Conservation (phyloP, 2,329 filamentous ascomycete species). For the Xylariaceae sp. region DNA sequence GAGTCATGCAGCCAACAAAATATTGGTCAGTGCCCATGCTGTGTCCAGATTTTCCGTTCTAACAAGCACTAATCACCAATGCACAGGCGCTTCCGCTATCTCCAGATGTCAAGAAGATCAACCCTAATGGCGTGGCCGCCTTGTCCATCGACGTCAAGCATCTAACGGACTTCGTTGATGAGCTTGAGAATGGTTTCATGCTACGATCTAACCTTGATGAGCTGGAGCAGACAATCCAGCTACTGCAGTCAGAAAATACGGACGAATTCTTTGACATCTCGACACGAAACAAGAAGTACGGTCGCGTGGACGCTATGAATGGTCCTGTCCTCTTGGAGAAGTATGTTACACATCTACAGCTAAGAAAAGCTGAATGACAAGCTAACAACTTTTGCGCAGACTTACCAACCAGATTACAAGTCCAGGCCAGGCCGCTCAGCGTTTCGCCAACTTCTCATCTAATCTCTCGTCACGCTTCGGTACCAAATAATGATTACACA, state of each 20-base stretch:
- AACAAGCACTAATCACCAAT: background rate
- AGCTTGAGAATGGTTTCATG: constrained; percentile 79
- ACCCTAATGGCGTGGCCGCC: constrained; percentile 75
- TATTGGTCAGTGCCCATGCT: constrained; percentile 53
- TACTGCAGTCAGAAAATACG: constrained; percentile 85
- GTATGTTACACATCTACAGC: constrained; percentile 41
- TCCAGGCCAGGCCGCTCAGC: constrained; percentile 56
- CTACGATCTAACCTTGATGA: constrained; percentile 87
- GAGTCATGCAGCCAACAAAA: constrained; percentile 82
- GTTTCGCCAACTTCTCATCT: constrained; percentile 68
- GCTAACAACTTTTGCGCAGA: constrained; percentile 36
- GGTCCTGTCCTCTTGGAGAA: constrained; percentile 90
- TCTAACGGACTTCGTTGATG: constrained; percentile 80
- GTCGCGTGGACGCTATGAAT: constrained; percentile 85
- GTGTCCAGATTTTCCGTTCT: background rate
- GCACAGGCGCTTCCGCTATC: constrained; percentile 66
- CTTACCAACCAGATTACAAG: constrained; percentile 61
- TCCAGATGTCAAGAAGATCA: constrained; percentile 77
- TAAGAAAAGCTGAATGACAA: background rate
- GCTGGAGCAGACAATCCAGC: constrained; percentile 82
- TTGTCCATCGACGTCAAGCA: constrained; percentile 81
- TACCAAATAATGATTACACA: constrained; percentile 34
- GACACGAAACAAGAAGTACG: constrained; percentile 87
- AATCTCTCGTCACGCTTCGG: constrained; percentile 72
- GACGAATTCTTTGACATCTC: constrained; percentile 96